These are phyloP conservation scores for Paspalum vaginatum DNA, from an alignment of 176 grass and related monocot genomes.

Conservation along the genomic window DNA sequence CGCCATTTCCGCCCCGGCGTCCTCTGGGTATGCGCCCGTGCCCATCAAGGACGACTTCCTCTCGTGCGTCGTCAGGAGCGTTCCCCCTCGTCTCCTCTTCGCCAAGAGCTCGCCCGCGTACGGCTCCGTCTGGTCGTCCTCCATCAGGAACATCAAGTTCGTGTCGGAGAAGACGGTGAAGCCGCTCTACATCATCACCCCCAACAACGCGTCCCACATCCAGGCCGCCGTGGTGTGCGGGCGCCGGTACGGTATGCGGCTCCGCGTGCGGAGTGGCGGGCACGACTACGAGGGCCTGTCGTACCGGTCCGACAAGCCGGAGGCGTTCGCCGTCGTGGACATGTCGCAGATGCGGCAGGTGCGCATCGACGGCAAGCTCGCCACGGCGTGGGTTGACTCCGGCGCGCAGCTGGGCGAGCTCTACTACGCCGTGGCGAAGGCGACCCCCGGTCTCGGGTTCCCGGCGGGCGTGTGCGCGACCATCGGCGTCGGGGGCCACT, in stretches of 20 bases:
- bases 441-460: conserved; percentile 27
- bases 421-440: conserved; percentile 46
- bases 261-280: conserved; percentile 62
- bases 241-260: conserved; percentile 18
- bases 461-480: conserved; percentile 64
- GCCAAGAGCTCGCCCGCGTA: conserved; percentile 40
- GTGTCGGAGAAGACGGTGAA: conserved; percentile 23
- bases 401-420: conserved; percentile 66
- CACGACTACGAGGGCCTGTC: conserved; percentile 88
- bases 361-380: conserved; percentile 16
- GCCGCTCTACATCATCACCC: conserved; percentile 55
- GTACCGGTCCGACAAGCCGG: conserved; percentile 46
- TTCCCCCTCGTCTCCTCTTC: conserved; percentile 38
- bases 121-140: conserved; percentile 37
- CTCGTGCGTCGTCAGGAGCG: conserved; percentile 43
- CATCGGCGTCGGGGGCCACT: conserved; percentile 62
- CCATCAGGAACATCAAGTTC: conserved; percentile 61
- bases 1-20: not conserved
- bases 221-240: conserved; percentile 55
- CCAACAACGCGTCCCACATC: conserved; percentile 50
- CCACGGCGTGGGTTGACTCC: conserved; percentile 63
- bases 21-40: not conserved
- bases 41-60: conserved; percentile 35
- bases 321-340: conserved; percentile 55
- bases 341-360: conserved; percentile 26